Conservation (phyloP, 208 protist species). For the Trypanosomatidae sp. region DNA sequence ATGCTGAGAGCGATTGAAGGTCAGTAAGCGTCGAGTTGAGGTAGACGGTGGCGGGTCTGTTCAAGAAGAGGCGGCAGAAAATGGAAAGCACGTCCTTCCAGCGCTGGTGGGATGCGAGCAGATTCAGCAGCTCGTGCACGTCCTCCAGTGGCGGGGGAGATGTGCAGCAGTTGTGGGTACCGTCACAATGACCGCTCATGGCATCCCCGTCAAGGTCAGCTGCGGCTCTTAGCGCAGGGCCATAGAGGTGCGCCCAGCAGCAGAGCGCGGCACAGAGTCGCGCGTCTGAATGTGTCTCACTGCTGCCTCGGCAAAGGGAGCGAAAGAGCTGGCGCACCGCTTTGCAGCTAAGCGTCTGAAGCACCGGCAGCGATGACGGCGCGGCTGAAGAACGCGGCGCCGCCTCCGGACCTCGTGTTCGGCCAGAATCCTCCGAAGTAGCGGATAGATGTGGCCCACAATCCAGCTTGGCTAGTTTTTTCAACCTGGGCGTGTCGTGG, state of each 20-base stretch:
- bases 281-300: not conserved
- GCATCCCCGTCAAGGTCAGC: not conserved
- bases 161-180: not conserved
- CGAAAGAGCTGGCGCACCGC: conserved; percentile 33
- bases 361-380: not conserved
- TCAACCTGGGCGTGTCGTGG: not conserved
- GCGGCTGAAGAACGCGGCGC: not conserved
- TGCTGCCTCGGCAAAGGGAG: conserved; percentile 10
- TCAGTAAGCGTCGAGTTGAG: conserved; percentile 10
- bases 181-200: not conserved
- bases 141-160: conserved; percentile 33
- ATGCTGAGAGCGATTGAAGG: not conserved
- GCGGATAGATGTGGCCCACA: not conserved
- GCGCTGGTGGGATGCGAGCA: conserved; percentile 29
- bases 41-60: conserved; percentile 12
- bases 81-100: conserved; percentile 40
- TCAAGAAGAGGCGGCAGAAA: conserved; percentile 46
- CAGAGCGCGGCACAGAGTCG: conserved; percentile 7
- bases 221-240: not conserved
- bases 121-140: conserved; percentile 60
- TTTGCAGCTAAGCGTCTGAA: conserved; percentile 13
- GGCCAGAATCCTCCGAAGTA: not conserved
- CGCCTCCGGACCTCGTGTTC: not conserved
- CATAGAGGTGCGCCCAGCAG: conserved; percentile 34
- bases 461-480: not conserved